These are phyloP conservation scores for Debaryomyces castellii DNA, from an alignment of 805 yeast species.

Conservation along the genomic window DNA sequence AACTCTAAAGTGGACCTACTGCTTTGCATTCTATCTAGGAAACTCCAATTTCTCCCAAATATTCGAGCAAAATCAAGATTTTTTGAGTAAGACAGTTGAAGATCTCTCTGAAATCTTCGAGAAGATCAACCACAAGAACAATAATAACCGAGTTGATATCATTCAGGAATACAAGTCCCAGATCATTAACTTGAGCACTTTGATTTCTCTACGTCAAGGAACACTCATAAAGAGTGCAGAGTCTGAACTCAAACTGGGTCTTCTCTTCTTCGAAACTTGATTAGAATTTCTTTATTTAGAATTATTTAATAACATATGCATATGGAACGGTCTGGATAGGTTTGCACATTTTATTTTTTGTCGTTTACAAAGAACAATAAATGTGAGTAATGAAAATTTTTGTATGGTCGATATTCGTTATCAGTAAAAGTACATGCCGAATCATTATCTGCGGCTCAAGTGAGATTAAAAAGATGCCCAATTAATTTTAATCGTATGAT, in stretches of 20 bases:
- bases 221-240: conserved; percentile 45
- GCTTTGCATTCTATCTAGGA: conserved; percentile 67
- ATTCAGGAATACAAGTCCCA: conserved; percentile 37
- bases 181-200: conserved; percentile 43
- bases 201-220: conserved; percentile 40
- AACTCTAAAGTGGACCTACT: conserved; percentile 88
- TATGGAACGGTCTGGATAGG: not conserved
- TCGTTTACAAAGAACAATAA: not conserved
- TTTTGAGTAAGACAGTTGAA: conserved; percentile 65
- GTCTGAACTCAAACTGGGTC: conserved; percentile 37
- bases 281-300: not conserved
- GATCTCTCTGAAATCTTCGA: conserved; percentile 63
- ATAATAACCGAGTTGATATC: conserved; percentile 21
- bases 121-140: conserved; percentile 29
- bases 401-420: not conserved
- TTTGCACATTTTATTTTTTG: not conserved
- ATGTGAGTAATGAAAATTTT: not conserved
- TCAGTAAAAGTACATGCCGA: not conserved
- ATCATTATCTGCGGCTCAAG: conserved; percentile 4
- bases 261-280: conserved; percentile 18
- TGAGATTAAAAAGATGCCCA: not conserved
- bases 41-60: conserved; percentile 54
- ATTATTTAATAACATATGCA: not conserved
- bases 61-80: conserved; percentile 70
- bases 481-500: too few relatives aligned